These are phyloP conservation scores for Paulownia fortunei DNA, from an alignment of 257 asterid genomes.

Conservation along the genomic window DNA sequence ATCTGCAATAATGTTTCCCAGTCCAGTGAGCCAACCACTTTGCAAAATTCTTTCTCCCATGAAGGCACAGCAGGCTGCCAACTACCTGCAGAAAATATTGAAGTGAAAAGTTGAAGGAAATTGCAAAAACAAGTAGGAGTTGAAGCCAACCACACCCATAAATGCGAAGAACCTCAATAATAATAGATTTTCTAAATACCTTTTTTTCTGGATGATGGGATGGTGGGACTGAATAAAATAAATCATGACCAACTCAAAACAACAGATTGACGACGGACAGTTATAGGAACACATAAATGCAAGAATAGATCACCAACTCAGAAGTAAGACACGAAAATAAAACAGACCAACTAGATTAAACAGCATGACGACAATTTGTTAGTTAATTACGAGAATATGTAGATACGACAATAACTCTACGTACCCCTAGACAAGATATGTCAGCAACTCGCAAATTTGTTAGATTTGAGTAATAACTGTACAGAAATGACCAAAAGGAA, in stretches of 20 bases:
- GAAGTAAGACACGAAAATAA: not conserved
- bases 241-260: not conserved
- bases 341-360: not conserved
- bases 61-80: constrained; percentile 69
- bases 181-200: not conserved
- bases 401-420: constrained; percentile 5
- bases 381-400: not conserved
- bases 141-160: not conserved
- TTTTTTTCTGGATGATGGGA: not conserved
- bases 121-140: not conserved
- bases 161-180: not conserved
- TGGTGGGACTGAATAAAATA: not conserved
- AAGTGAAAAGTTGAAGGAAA: not conserved
- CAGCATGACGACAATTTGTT: not conserved
- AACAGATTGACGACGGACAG: not conserved
- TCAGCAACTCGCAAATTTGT: not conserved
- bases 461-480: not conserved
- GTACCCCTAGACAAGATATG: constrained; percentile 4
- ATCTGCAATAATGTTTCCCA: constrained; percentile 65
- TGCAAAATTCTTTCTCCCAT: constrained; percentile 84
- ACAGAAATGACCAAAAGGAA: not conserved
- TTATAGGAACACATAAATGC: not conserved
- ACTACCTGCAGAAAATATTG: constrained; percentile 43
- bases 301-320: not conserved
- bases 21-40: constrained; percentile 61